Conservation (phyloP, 805 yeast species). For the Kazachstania viticola region DNA sequence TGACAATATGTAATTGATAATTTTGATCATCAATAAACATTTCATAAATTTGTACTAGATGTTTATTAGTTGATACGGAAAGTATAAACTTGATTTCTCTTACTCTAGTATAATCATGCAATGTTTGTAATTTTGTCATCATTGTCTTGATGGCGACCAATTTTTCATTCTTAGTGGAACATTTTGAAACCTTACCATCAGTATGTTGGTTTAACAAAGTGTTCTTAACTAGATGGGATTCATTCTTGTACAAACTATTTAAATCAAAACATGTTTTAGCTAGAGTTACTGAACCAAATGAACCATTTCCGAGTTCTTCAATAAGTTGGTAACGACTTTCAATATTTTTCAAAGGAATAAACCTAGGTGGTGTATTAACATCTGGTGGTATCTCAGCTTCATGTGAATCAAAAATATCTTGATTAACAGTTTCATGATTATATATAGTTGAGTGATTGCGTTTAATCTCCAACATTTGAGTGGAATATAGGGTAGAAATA, state of each 20-base stretch:
- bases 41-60: slow-evolving; percentile 65
- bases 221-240: slow-evolving; percentile 5
- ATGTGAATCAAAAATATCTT: too few species aligned
- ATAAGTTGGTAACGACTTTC: slow-evolving; percentile 37
- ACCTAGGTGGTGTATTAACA: slow-evolving; percentile 29
- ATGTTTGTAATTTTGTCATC: slow-evolving; percentile 40
- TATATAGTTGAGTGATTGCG: too few species aligned
- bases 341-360: slow-evolving; percentile 35
- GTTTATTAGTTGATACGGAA: slow-evolving; percentile 57
- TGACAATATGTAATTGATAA: slow-evolving; percentile 61
- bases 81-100: slow-evolving; percentile 61
- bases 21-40: slow-evolving; percentile 57
- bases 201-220: slow-evolving; percentile 40
- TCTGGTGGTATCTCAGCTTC: slow-evolving; percentile 26
- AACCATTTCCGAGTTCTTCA: slow-evolving; percentile 55
- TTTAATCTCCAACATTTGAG: too few species aligned
- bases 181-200: too few species aligned
- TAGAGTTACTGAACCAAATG: slow-evolving; percentile 60
- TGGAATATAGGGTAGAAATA: too few species aligned
- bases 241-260: slow-evolving; percentile 3
- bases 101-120: slow-evolving; percentile 45
- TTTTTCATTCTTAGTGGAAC: slow-evolving; percentile 28
- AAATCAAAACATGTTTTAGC: slow-evolving; percentile 36
- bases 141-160: slow-evolving; percentile 76
- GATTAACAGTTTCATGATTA: too few species aligned